Evolutionary conservation across 495 filamentous ascomycete genomes (phyloP).

Genomic region (Chaetomium cochliodes): DNA sequence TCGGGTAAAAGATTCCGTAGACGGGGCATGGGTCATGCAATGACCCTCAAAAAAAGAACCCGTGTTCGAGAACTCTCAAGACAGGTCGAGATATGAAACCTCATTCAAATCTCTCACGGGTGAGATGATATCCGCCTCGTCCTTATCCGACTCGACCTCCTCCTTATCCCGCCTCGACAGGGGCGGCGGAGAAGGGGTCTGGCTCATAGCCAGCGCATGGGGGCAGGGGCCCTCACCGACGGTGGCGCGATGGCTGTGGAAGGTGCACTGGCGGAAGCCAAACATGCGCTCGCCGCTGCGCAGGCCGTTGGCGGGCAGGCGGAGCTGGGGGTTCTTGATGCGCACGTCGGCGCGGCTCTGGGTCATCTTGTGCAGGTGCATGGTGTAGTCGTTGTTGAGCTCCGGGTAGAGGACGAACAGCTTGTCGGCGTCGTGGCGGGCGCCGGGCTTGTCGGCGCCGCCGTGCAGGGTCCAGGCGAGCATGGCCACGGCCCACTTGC

Average conservation of each 20-base stretch:
- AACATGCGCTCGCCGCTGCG: conserved; percentile 48
- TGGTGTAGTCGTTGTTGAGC: conserved; percentile 44
- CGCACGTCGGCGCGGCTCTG: conserved; percentile 43
- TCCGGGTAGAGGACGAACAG: conserved; percentile 41
- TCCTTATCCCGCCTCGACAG: conserved; percentile 15
- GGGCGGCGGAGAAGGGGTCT: not conserved
- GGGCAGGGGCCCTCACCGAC: conserved; percentile 47
- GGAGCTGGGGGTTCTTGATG: conserved; percentile 52
- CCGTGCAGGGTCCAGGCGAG: conserved; percentile 45
- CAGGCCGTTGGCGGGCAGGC: conserved; percentile 46
- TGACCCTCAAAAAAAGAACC: too few relatives aligned
- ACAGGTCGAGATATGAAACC: conserved; percentile 32
- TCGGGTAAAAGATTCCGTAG: too few relatives aligned
- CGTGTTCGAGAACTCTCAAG: conserved; percentile 6
- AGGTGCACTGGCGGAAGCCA: conserved; percentile 51
- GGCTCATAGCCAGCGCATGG: conserved; percentile 26
- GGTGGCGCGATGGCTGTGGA: conserved; percentile 46
- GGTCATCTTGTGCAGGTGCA: conserved; percentile 45
- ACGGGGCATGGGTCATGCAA: too few relatives aligned
- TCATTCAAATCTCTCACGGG: conserved; percentile 32
- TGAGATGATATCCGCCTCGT: conserved; percentile 30
- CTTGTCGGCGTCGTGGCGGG: conserved; percentile 29
- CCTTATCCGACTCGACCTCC: conserved; percentile 23
- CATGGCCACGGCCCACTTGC: conserved; percentile 52
- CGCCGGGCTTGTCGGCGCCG: conserved; percentile 25